phyloP scores from a whole-genome alignment of 805 yeast genomes.

The Candida nitratophila region DNA sequence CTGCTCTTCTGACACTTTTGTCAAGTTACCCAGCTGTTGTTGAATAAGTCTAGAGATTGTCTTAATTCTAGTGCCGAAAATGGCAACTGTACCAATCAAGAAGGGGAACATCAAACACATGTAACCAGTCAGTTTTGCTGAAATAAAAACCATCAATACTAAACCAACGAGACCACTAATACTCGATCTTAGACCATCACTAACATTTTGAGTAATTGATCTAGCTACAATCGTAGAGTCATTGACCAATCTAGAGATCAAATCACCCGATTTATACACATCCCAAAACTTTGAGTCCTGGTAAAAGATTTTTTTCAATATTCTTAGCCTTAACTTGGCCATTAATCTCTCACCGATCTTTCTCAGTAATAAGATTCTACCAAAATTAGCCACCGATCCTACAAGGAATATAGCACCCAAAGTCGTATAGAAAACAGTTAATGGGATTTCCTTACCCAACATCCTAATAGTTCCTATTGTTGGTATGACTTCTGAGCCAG shows the following conservation, averaged over 20 bases:
- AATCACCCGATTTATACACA: constrained; percentile 83
- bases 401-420: constrained; percentile 56
- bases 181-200: constrained; percentile 84
- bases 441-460: constrained; percentile 47
- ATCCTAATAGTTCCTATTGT: constrained; percentile 12
- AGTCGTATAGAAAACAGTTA: constrained; percentile 55
- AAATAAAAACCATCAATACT: constrained; percentile 85
- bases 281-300: constrained; percentile 91
- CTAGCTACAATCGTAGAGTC: constrained; percentile 86
- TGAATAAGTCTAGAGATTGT: constrained; percentile 70
- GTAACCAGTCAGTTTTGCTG: constrained; percentile 73
- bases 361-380: constrained; percentile 68
- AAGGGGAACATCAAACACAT: constrained; percentile 83
- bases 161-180: constrained; percentile 83
- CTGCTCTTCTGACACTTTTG: constrained; percentile 90
- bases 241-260: constrained; percentile 79
- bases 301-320: constrained; percentile 67
- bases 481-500: constrained; percentile 7
- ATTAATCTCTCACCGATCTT: constrained; percentile 83
- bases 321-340: constrained; percentile 71
- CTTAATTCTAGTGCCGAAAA: constrained; percentile 78
- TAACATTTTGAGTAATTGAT: constrained; percentile 79
- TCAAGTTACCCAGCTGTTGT: constrained; percentile 74
- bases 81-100: constrained; percentile 65
- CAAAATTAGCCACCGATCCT: constrained; percentile 77